Conservation (phyloP, 371 early-diverging fungal species). For the Batkoa obscura region DNA sequence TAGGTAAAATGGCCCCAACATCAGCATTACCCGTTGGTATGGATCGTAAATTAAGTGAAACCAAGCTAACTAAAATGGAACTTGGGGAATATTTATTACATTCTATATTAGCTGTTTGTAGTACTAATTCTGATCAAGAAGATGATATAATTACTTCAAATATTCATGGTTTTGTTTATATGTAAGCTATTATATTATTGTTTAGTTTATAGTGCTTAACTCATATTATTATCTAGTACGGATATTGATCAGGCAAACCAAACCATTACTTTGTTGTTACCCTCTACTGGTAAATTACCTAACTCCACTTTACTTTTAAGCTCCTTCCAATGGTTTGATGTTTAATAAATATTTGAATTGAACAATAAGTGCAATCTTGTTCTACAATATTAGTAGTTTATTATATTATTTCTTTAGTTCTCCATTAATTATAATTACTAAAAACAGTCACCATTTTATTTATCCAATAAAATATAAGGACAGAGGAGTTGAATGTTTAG, state of each 20-base stretch:
- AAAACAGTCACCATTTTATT: too few species aligned
- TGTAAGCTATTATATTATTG: constrained; percentile 24
- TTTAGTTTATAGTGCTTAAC: neutral
- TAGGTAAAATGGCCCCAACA: constrained; percentile 60
- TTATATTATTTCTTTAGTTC: too few species aligned
- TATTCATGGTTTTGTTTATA: constrained; percentile 72
- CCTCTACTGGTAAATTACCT: constrained; percentile 74
- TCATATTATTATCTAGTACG: constrained; percentile 29
- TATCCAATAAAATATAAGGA: too few species aligned
- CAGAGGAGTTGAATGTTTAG: too few species aligned
- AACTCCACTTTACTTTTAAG: constrained; percentile 65
- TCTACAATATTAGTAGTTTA: too few species aligned
- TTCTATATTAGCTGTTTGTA: constrained; percentile 66
- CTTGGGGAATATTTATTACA: constrained; percentile 65
- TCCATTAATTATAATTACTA: too few species aligned
- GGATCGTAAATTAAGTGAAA: constrained; percentile 55
- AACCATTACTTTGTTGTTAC: constrained; percentile 65
- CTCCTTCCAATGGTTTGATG: constrained; percentile 72
- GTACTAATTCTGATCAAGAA: constrained; percentile 34
- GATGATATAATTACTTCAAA: constrained; percentile 41
- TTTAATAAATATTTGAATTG: constrained; percentile 11
- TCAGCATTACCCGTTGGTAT: constrained; percentile 83
- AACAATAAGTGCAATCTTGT: too few species aligned
- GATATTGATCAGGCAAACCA: constrained; percentile 61
- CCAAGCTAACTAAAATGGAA: constrained; percentile 61